Evolutionary conservation across 495 filamentous ascomycete species (phyloP).

Genomic region (Tuber brumale): DNA sequence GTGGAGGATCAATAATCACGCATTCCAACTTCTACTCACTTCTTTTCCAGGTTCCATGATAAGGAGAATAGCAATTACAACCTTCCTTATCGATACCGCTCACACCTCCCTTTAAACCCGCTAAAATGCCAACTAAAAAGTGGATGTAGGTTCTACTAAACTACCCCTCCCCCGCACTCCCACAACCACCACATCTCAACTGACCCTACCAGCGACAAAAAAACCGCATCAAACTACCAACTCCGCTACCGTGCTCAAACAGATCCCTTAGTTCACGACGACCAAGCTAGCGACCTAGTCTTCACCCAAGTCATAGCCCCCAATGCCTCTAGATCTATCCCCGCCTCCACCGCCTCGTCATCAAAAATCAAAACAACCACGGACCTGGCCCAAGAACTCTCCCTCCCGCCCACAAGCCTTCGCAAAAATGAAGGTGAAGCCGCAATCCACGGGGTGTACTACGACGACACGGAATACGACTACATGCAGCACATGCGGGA

Average conservation of each 20-base stretch:
- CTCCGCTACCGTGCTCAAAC: conserved; percentile 94
- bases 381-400: conserved; percentile 74
- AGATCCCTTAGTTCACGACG: conserved; percentile 90
- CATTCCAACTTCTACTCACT: conserved; percentile 12
- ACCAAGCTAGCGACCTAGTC: conserved; percentile 71
- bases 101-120: conserved; percentile 5
- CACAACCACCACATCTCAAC: conserved; percentile 10
- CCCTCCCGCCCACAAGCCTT: conserved; percentile 53
- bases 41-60: background rate
- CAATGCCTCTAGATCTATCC: conserved; percentile 38
- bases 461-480: conserved; percentile 82
- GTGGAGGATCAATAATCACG: background rate
- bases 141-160: conserved; percentile 65
- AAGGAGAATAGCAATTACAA: background rate
- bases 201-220: conserved; percentile 68
- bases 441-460: conserved; percentile 85
- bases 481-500: conserved; percentile 99
- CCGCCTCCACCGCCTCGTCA: conserved; percentile 14
- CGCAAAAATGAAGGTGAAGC: conserved; percentile 93
- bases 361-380: conserved; percentile 57
- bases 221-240: conserved; percentile 80
- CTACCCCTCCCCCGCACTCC: conserved; percentile 4
- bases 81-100: background rate
- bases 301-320: conserved; percentile 48
- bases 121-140: conserved; percentile 52